These are phyloP conservation scores for Cercospora citrullina DNA, from an alignment of 2,329 filamentous ascomycete genomes.

Conservation along the genomic window DNA sequence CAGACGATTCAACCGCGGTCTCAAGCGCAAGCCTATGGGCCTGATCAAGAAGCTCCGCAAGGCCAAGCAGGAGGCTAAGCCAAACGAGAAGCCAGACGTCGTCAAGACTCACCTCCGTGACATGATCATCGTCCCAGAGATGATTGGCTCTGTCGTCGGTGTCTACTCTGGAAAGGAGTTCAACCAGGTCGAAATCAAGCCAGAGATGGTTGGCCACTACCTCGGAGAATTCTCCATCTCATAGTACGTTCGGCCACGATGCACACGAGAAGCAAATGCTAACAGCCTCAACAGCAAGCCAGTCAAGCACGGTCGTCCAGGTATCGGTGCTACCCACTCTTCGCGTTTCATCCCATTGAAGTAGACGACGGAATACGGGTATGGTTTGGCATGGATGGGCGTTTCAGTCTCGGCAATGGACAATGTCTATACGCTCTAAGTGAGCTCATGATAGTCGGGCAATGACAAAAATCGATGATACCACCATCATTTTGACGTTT, in stretches of 20 bases:
- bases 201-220: conserved; percentile 99
- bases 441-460: conserved; percentile 7
- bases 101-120: conserved; percentile 99
- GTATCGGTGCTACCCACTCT: conserved; percentile 99
- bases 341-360: conserved; percentile 99
- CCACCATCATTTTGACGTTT: neutral
- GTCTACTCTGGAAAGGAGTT: conserved; percentile 99
- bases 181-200: conserved; percentile 99
- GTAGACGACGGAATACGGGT: conserved; percentile 53
- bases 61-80: conserved; percentile 97
- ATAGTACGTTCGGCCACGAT: conserved; percentile 69
- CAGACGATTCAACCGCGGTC: conserved; percentile 97
- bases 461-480: conserved; percentile 8
- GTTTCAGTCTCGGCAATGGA: conserved; percentile 1
- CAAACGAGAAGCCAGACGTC: conserved; percentile 99
- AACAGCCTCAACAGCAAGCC: conserved; percentile 73
- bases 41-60: conserved; percentile 99
- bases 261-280: conserved; percentile 41
- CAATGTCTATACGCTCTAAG: neutral
- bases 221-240: conserved; percentile 99
- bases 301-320: conserved; percentile 99
- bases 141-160: conserved; percentile 97
- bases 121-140: conserved; percentile 99
- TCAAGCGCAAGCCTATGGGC: conserved; percentile 99
- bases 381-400: conserved; percentile 3